A percentile compares a stretch with the other conserved stretches of the same genome.
Conservation (phyloP, 106 monocot genomes). For the Chionographis japonica region DNA sequence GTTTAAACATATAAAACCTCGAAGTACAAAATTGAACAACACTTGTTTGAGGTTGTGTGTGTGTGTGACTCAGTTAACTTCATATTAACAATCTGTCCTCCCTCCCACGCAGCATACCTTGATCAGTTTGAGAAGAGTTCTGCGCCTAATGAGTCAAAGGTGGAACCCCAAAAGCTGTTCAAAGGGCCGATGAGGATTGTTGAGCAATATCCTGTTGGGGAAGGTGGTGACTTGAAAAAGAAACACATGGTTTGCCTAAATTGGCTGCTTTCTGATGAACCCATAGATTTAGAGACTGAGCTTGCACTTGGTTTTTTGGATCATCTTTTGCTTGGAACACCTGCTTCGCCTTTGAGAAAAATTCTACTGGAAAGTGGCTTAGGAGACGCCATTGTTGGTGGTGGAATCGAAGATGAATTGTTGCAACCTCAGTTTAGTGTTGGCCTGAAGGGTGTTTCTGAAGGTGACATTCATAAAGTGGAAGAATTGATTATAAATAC, state of each 20-base stretch:
- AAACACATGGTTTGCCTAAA: constrained; percentile 96
- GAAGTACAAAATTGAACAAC: no score
- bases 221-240: constrained; percentile 69
- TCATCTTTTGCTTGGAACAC: constrained; percentile 91
- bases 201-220: constrained; percentile 85
- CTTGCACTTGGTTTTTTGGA: constrained; percentile 86
- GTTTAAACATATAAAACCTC: no score
- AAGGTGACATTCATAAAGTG: constrained; percentile 66
- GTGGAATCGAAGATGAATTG: constrained; percentile 94
- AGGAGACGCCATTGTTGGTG: constrained; percentile 92
- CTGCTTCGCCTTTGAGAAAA: constrained; percentile 87
- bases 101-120: constrained; percentile 66
- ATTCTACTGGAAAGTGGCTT: constrained; percentile 85
- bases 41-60: no score
- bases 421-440: constrained; percentile 96
- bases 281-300: constrained; percentile 80
- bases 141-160: constrained; percentile 64
- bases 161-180: constrained; percentile 84
- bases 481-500: constrained; percentile 79
- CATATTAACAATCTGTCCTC: not conserved
- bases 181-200: constrained; percentile 62
- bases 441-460: constrained; percentile 84
- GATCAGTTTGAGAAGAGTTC: constrained; percentile 75
- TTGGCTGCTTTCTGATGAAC: constrained; percentile 81
- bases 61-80: not conserved